Conservation (phyloP, 2,329 filamentous ascomycete genomes). For the Scytalidium sp. region DNA sequence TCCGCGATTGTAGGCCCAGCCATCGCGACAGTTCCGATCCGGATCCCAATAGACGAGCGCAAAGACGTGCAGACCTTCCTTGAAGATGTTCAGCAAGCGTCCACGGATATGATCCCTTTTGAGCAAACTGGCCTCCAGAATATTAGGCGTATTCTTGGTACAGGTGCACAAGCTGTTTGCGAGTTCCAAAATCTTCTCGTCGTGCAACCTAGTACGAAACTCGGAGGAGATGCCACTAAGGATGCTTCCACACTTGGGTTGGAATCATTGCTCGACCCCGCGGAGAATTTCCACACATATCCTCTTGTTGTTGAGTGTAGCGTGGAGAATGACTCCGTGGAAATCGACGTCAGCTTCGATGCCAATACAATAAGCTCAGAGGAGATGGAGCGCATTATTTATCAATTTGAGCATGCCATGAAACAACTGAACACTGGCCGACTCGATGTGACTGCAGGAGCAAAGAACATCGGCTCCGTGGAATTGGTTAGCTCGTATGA, state of each 20-base stretch:
- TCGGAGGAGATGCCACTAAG: neutral
- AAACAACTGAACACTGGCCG: no score
- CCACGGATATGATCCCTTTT: slow-evolving; percentile 39
- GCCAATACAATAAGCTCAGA: slow-evolving; percentile 5
- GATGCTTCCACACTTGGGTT: no score
- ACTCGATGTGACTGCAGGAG: no score
- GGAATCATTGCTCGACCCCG: no score
- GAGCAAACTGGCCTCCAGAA: slow-evolving; percentile 11
- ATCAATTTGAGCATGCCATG: slow-evolving; percentile 9
- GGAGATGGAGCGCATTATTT: slow-evolving; percentile 3
- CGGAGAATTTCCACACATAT: slow-evolving; percentile 11
- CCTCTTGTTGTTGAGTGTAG: slow-evolving; percentile 7
- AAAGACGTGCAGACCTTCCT: slow-evolving; percentile 36
- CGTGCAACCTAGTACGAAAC: slow-evolving; percentile 8
- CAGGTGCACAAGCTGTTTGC: slow-evolving; percentile 4
- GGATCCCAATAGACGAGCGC: slow-evolving; percentile 27
- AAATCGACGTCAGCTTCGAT: slow-evolving; percentile 7
- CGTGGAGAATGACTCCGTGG: neutral
- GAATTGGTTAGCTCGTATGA: slow-evolving; percentile 4
- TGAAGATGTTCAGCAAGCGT: slow-evolving; percentile 39
- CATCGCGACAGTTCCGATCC: slow-evolving; percentile 38
- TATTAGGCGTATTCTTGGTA: slow-evolving; percentile 5
- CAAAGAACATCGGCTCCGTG: slow-evolving; percentile 5
- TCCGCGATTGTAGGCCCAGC: slow-evolving; percentile 39
- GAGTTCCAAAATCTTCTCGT: slow-evolving; percentile 14